Conservation (phyloP, 2,329 filamentous ascomycete genomes). For the Alternaria angustiovoidea region DNA sequence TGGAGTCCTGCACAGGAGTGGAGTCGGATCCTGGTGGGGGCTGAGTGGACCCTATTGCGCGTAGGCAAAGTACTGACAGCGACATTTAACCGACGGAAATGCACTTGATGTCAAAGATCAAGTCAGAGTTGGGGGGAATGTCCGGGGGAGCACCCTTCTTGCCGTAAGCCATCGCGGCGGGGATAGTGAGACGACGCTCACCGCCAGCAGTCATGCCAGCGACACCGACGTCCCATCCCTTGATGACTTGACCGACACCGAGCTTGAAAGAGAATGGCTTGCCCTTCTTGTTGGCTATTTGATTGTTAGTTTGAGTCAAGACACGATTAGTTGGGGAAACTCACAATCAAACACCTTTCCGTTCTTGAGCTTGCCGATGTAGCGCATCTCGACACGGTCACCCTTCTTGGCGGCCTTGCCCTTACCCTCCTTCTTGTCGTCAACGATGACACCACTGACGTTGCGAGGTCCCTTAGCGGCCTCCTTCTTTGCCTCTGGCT, state of each 20-base stretch:
- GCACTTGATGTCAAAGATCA: constrained; percentile 81
- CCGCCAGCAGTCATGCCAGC: constrained; percentile 91
- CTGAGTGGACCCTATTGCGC: constrained; percentile 31
- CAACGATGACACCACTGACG: constrained; percentile 87
- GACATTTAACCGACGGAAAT: constrained; percentile 55
- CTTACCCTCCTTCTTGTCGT: constrained; percentile 91
- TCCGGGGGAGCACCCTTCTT: constrained; percentile 76
- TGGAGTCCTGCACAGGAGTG: constrained; percentile 40
- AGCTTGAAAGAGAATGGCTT: constrained; percentile 97
- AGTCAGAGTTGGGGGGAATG: constrained; percentile 89
- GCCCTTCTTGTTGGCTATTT: constrained; percentile 95
- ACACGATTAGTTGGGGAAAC: constrained; percentile 47
- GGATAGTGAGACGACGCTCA: constrained; percentile 91
- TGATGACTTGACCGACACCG: constrained; percentile 94
- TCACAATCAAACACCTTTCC: constrained; percentile 94
- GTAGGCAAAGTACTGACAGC: constrained; percentile 13
- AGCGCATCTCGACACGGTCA: constrained; percentile 90
- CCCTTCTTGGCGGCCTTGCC: constrained; percentile 89
- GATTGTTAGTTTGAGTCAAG: constrained; percentile 25
- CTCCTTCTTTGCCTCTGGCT: constrained; percentile 60
- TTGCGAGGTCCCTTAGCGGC: constrained; percentile 70
- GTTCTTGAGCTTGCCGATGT: constrained; percentile 93
- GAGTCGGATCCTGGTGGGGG: constrained; percentile 32
- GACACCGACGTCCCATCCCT: constrained; percentile 97
- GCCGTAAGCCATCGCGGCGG: constrained; percentile 87